Evolutionary conservation across 2,329 filamentous ascomycete genomes (phyloP).

Genomic region (Thelonectria rubi): DNA sequence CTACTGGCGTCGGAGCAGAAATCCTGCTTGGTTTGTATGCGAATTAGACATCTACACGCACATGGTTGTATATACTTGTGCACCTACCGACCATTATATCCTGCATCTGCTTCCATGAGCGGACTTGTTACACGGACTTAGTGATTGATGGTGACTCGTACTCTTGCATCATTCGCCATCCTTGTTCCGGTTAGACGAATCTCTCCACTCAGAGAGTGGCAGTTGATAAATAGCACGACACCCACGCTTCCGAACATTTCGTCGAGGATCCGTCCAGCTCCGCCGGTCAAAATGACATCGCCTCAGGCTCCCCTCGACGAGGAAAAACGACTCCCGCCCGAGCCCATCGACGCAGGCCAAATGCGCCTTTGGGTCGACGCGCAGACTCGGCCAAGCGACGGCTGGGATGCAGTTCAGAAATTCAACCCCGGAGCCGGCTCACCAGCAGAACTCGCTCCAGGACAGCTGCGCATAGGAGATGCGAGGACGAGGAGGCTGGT

Average conservation of each 20-base stretch:
- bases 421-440: not conserved
- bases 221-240: not conserved
- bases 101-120: not conserved
- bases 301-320: not conserved
- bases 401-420: not conserved
- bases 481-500: slow-evolving; percentile 48
- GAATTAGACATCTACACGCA: no score
- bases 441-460: not conserved
- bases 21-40: no score
- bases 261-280: not conserved
- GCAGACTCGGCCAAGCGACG: not conserved
- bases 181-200: slow-evolving; percentile 13
- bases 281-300: slow-evolving; percentile 7
- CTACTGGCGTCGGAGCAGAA: not conserved
- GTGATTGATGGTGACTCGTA: not conserved
- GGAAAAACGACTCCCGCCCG: not conserved
- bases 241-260: not conserved
- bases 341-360: not conserved
- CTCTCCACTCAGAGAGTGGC: slow-evolving; percentile 7
- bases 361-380: slow-evolving; percentile 15
- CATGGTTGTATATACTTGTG: no score
- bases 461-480: slow-evolving; percentile 6
- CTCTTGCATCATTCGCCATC: slow-evolving; percentile 1
- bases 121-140: not conserved
- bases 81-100: not conserved